Evolutionary conservation across 2,329 filamentous ascomycete species (phyloP), one percentile per base, ranked within the genome.

Genomic region (Cladosporium phlei): DNA sequence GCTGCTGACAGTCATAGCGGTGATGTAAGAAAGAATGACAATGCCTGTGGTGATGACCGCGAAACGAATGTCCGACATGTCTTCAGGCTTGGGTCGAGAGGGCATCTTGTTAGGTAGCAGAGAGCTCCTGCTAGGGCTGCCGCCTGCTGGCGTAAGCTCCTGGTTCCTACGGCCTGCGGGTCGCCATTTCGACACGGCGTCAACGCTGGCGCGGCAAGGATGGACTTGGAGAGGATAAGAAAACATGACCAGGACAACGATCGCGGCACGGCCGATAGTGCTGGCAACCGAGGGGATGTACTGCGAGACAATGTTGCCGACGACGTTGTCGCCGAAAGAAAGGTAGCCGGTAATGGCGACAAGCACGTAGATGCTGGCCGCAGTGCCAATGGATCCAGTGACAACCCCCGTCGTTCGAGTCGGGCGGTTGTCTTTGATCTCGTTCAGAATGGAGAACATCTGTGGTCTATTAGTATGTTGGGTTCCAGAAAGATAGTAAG

Each of bases 381-480:
- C 88, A 22, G 85, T 85, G 16, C 93, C 93, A 57, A 95, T 95
- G 58, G 89, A 95, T 3, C 85, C 78, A 17, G 77, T 74, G 10
- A 97, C 82, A 7, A 98, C 90, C 12, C 79, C 78, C 1, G 88
- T 84, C 6, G 91, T 85, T 52, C 85, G 85, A 59, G 74, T 77
- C 16, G 88, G 88, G 3, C 86, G 86, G 66, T 89, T 88, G 63
- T 95, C 83, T 49, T 80, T 77, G 55, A 98, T 88, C 69, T 98
- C 93, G 60, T 98, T 98, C 34, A 98, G 72, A 55, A 98, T 95
- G 9, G 91, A 95, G 66, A 98, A 98, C 93, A 98, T 98, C 87
- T 93, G 56, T 9, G 12, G 20, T 4, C 10, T 16, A 10, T 32
- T 25, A 35, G 29, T 22, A 14, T 14, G 3, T 5, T 29, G n/a